Percentiles rank a stretch among this genome's conserved stretches.
Conservation (phyloP, 805 yeast species). For the Vanderwaltozyma verrucispora region DNA sequence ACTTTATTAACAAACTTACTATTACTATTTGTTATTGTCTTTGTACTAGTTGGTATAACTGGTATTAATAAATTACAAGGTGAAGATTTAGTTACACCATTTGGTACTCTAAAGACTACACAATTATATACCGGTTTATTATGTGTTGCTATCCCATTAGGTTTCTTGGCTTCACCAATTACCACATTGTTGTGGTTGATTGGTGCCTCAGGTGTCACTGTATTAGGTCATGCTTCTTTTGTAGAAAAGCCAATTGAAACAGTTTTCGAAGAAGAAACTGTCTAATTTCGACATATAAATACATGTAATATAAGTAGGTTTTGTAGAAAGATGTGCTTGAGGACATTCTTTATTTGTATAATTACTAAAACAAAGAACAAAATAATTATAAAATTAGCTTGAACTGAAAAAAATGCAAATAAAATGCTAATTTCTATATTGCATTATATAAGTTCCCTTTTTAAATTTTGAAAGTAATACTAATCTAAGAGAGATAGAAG, state of each 20-base stretch:
- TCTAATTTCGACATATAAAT: conserved; percentile 5
- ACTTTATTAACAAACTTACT: conserved; percentile 80
- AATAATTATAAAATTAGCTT: too few relatives aligned
- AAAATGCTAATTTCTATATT: too few relatives aligned
- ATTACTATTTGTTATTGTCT: conserved; percentile 68
- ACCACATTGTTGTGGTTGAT: conserved; percentile 86
- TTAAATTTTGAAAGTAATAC: too few relatives aligned
- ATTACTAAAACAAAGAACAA: too few relatives aligned
- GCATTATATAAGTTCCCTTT: too few relatives aligned
- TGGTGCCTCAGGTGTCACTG: conserved; percentile 71
- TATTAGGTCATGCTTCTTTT: conserved; percentile 78
- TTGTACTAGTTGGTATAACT: conserved; percentile 63
- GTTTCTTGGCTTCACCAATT: conserved; percentile 81
- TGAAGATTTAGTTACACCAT: conserved; percentile 66
- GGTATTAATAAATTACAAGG: conserved; percentile 78
- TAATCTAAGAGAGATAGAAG: too few relatives aligned
- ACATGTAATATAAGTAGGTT: background rate
- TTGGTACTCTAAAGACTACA: conserved; percentile 61
- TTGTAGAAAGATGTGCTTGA: too few relatives aligned
- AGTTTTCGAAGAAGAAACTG: conserved; percentile 72
- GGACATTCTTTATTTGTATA: too few relatives aligned
- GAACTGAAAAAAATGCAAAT: too few relatives aligned
- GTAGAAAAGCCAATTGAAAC: conserved; percentile 95
- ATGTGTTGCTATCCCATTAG: conserved; percentile 68
- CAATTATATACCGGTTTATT: conserved; percentile 79